phyloP scores from a whole-genome alignment of 805 yeast species.

The Saccharomycopsis guyanensis region DNA sequence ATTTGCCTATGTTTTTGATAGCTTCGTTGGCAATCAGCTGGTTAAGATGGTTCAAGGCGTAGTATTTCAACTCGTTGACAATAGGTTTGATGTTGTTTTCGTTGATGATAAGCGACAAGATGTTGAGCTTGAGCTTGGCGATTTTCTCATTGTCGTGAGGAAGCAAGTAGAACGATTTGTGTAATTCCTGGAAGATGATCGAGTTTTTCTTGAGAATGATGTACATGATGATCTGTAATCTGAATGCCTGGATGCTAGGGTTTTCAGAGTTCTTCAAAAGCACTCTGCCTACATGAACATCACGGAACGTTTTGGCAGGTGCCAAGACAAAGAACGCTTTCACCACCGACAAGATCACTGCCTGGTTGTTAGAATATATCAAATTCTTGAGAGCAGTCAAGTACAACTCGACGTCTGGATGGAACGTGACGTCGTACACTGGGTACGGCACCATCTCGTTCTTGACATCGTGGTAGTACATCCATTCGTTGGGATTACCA shows the following conservation, averaged over 20 bases:
- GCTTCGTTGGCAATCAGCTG: conserved; percentile 36
- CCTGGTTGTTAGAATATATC: conserved; percentile 44
- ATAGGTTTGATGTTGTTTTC: conserved; percentile 44
- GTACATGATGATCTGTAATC: conserved; percentile 14
- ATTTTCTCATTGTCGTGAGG: conserved; percentile 43
- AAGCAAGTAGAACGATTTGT: conserved; percentile 41
- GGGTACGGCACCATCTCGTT: conserved; percentile 32
- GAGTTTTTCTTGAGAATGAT: conserved; percentile 17
- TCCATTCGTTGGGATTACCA: conserved; percentile 24
- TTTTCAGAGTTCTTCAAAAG: conserved; percentile 32
- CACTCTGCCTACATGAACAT: conserved; percentile 41
- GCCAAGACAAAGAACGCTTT: conserved; percentile 51
- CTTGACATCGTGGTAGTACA: conserved; percentile 36
- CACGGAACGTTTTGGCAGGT: conserved; percentile 44
- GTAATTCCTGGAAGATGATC: conserved; percentile 17
- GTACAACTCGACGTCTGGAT: conserved; percentile 52
- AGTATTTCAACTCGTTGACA: conserved; percentile 57
- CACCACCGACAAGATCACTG: conserved; percentile 54
- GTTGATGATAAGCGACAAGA: conserved; percentile 52
- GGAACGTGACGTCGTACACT: conserved; percentile 36
- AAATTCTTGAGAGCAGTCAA: conserved; percentile 40
- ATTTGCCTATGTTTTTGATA: conserved; percentile 53
- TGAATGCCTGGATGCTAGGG: conserved; percentile 8
- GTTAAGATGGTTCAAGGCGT: conserved; percentile 30
- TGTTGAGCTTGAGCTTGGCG: conserved; percentile 49